Base-by-base conservation (phyloP, 2,329 filamentous ascomycete species). In the Bipolaris victoriae region DNA sequence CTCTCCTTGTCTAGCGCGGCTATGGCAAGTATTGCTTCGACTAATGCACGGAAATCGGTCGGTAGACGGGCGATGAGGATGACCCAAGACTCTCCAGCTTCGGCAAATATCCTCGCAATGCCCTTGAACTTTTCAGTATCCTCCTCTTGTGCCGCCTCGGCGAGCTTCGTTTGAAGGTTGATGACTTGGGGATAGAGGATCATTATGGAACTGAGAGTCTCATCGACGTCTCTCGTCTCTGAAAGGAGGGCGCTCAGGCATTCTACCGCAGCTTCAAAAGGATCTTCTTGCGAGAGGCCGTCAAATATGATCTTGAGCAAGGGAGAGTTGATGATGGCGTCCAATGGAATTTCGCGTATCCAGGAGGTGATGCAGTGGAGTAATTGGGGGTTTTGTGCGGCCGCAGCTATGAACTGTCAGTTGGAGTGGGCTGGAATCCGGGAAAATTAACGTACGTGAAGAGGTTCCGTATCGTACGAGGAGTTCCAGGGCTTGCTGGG, bases 361-460 rank as follows among this genome's bases (percentile, higher is more conserved):
- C 95, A 99, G 3, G 95, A 97, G 31, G 92, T 96, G 67, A 98
- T 92, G 75, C 95, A 98, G 70, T 97, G 92, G 75, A 98, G 88
- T 46, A 99, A 84, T 70, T 93, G 90, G 2, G 94, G 93, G 71
- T 97, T 97, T 61, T 88, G 89, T 7, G 92, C 86, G 22, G 94
- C 92, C 46, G 86, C 81, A 49, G 84, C 92, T 64, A 26, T 13
- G 7, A 5, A 5, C 18, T 45, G 56, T 71, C 33, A 73, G 67
- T 41, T 10, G 20, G 37, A n/a, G 33, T 22, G 13, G 16, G 37
- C 20, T 22, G 15, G 7, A 3, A 13, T 15, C 9, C 36, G n/a
- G 5, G 37, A 7, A 24, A n/a, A 29, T 20, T 11, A 22, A 81
- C 85, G 77, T 87, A 94, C 93, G 84, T 69, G 94, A 97, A 50